Base-by-base conservation (phyloP, 2,329 filamentous ascomycete species). In the Penicillium vulpinum region DNA sequence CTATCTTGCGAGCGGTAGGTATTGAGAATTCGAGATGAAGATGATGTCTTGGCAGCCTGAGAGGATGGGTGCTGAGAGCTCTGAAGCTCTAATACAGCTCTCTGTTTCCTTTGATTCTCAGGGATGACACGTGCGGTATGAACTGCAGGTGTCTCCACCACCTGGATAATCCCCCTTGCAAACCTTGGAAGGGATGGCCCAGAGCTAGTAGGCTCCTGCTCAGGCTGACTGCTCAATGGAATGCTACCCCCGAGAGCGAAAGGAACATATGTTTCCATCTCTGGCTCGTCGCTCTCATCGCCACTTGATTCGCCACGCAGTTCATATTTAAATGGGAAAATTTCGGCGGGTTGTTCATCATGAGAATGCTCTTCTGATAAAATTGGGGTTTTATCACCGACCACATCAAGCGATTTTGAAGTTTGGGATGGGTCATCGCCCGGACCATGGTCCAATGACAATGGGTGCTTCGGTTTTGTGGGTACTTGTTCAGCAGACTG, bases 191-290 rank as follows among this genome's bases (percentile, higher is more conserved):
- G 65, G 5, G 63, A 63, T 28, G 58, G 61, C 4, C 53, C 62
- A 3, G 69, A 67, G 46, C 67, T 70, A 33, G 47, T 55, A 11
- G 62, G 24, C 24, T 62, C 66, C 29, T 62, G 59, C 40, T 67
- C 66, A 7, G 52, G 47, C 22, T 70, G 70, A 54, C 62, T 69
- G 50, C 53, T 53, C 47, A 58, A 55, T 26, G 68, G 71, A 21
- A 65, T 57, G 31, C 49, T 60, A 35, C 58, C 58, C 10, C 60
- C 64, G 5, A 75, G 63, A 21, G 70, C 67, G 49, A 60, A 63
- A 21, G 73, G 73, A n/a, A 75, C 59, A 51, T 67, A 68, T 15
- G 66, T 67, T 46, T 74, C 72, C 73, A 75, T 74, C 22, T 68
- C 62, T 7, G 70, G 70, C 7, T 74, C 72, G 6, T 73, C 69